Conservation (phyloP, 768 basidiomycete species). For the Xerocomellus amylosporus region DNA sequence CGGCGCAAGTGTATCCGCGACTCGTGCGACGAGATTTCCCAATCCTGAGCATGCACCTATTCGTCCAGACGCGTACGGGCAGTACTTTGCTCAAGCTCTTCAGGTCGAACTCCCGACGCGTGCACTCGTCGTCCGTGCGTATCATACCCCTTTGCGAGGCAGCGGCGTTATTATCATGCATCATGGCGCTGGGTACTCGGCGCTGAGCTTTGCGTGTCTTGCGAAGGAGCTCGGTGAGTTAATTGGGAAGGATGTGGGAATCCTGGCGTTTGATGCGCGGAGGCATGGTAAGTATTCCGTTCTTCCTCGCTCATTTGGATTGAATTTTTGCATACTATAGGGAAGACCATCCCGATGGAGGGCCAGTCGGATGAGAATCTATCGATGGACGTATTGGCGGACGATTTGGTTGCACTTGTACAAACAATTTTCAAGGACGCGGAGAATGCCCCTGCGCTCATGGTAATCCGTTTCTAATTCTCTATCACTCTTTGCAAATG, state of each 20-base stretch:
- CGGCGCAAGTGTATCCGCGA: constrained; percentile 28
- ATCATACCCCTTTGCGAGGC: constrained; percentile 68
- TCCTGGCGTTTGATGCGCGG: constrained; percentile 79
- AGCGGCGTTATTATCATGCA: constrained; percentile 84
- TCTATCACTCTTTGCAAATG: neutral
- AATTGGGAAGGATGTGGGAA: constrained; percentile 71
- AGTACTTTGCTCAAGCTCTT: constrained; percentile 76
- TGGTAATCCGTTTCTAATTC: constrained; percentile 43
- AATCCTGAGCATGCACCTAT: constrained; percentile 73
- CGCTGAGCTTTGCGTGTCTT: constrained; percentile 84
- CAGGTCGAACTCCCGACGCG: constrained; percentile 67
- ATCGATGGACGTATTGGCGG: constrained; percentile 65
- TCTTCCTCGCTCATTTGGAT: neutral
- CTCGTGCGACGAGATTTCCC: constrained; percentile 35
- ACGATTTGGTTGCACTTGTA: constrained; percentile 73
- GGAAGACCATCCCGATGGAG: constrained; percentile 25
- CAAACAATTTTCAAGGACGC: constrained; percentile 68
- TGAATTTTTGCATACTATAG: constrained; percentile 1
- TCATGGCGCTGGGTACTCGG: constrained; percentile 93
- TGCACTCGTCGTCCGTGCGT: constrained; percentile 69
- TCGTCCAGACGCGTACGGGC: constrained; percentile 52
- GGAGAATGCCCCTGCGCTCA: constrained; percentile 59
- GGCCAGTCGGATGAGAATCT: constrained; percentile 38
- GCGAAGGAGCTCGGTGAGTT: constrained; percentile 70
- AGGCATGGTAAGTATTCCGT: constrained; percentile 68